Base-by-base conservation (phyloP, 2,329 filamentous ascomycete species). In the Sclerotinia glacialis region DNA sequence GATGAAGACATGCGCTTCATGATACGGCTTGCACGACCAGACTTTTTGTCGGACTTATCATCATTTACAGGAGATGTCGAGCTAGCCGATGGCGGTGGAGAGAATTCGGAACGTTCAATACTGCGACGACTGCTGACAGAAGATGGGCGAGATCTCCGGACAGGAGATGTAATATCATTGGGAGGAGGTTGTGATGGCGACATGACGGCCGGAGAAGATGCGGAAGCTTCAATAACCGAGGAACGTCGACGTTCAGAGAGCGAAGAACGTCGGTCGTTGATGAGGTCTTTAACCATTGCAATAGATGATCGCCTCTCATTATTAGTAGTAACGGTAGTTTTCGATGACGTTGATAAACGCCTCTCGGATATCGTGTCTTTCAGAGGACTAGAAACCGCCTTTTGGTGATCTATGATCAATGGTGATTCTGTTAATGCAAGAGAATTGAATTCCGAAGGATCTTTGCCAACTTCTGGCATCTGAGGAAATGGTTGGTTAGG, bases 1-100 rank as follows among this genome's bases (percentile, higher is more conserved):
- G 84, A 82, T 26, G 83, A 84, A n/a, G 85, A 87, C 85, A 90
- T 88, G 65, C 87, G 83, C 72, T 86, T 86, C 74, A 90, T 83
- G 71, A 90, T 81, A 37, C 88, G 73, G 53, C 69, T 74, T 54
- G 75, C 70, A 59, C 74, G 71, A 58, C 68, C 74, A 12, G 83
- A 72, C 82, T 88, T 68, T 84, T 85, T 72, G 82, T 82, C 70
- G 79, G 84, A 55, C 79, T 81, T 75, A 79, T 84, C 77, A 82
- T 86, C 73, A 66, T 67, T 66, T n/a, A 53, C 80, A 76, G 50
- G 78, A 72, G 64, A 79, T 63, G 64, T 78, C 79, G 54, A 78
- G 67, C 67, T 78, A 74, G 73, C 79, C 79, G 75, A 71, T 23
- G 74, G 68, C 77, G 80, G 44, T 76, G 79, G 66, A 73, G 80